Base-by-base conservation (phyloP, 164 flowering plant species). In the Vitis rupestris region DNA sequence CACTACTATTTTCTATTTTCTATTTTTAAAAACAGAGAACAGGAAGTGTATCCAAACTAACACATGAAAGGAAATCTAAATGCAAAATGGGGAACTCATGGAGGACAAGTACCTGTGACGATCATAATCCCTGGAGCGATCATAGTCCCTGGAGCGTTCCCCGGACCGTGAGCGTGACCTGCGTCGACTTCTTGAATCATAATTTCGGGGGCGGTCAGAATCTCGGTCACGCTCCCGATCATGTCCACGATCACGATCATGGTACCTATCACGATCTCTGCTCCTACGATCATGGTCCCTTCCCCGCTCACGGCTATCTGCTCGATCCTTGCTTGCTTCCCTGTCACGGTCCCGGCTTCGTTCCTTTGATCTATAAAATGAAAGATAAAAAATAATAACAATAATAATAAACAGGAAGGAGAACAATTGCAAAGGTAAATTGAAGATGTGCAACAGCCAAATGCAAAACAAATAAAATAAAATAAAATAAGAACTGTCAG, bases 101-200 rank as follows among this genome's bases (percentile, higher is more conserved):
- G 44, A 37, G 7, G 44, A 37, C 44, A 4, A 52, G 31, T 80
- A 90, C 95, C 95, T 92, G 78, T 82, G 84, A 66, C 92, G 94
- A 72, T 90, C 98, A 84, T 89, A 84, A 69, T 93, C 97, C 70
- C 94, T 84, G 7, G 96, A 76, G 30, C 89, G 88, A 72, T 90
- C 98, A 84, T 89, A 84, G 67, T 93, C 97, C 70, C 94, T 84
- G 7, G 96, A 76, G 30, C 89, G 88, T 23, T 94, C 98, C 77
- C 57, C 78, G 8, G 97, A 91, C 11, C 92, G 82, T 17, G 96
- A 90, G 2, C 97, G 93, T 30, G 97, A 92, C 79, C 97, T 85
- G 17, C 85, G 83, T 48, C 82, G 90, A 73, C 86, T 86, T 71
- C 97, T 87, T 50, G 94, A 86, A 69, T 90, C 94, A 78, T 87